phyloP scores from a whole-genome alignment of 306 rosid genomes.

The Sicyos baderoa region DNA sequence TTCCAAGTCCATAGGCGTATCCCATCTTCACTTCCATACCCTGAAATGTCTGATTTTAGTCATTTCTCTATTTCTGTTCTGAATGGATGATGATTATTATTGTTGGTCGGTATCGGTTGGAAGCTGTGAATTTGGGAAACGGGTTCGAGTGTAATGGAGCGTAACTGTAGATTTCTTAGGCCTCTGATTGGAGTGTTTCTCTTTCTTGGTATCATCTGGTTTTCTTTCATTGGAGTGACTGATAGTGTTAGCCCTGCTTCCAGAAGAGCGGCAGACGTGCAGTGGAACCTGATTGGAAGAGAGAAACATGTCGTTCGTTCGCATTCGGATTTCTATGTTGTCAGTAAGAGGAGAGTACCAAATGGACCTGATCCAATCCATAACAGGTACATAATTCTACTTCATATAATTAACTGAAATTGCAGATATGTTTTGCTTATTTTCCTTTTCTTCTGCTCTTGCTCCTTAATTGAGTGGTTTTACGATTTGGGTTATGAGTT shows the following conservation, averaged over 20 bases:
- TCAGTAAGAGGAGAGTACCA: conserved; percentile 96
- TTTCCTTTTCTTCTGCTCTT: neutral
- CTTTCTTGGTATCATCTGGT: conserved; percentile 52
- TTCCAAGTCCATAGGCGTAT: conserved; percentile 8
- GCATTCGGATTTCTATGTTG: conserved; percentile 30
- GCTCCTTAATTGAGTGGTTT: neutral
- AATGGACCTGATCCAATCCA: conserved; percentile 99
- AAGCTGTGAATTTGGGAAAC: conserved; percentile 25
- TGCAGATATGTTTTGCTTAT: neutral
- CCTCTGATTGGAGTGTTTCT: conserved; percentile 47
- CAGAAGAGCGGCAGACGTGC: conserved; percentile 26
- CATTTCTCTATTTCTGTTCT: conserved; percentile 26
- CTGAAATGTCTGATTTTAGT: conserved; percentile 37
- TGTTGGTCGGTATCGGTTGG: conserved; percentile 21
- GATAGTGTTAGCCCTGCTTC: conserved; percentile 36
- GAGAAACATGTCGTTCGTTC: conserved; percentile 27
- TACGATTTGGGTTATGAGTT: neutral
- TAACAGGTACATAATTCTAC: conserved; percentile 60
- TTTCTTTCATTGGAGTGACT: conserved; percentile 45
- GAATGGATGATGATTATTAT: conserved; percentile 33
- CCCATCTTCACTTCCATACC: conserved; percentile 25
- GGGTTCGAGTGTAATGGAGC: conserved; percentile 32
- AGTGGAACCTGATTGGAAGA: conserved; percentile 51
- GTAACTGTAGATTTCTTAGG: conserved; percentile 37
- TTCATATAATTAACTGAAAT: neutral